phyloP scores from a whole-genome alignment of 345 rosid genomes.

The Trapa incisa region DNA sequence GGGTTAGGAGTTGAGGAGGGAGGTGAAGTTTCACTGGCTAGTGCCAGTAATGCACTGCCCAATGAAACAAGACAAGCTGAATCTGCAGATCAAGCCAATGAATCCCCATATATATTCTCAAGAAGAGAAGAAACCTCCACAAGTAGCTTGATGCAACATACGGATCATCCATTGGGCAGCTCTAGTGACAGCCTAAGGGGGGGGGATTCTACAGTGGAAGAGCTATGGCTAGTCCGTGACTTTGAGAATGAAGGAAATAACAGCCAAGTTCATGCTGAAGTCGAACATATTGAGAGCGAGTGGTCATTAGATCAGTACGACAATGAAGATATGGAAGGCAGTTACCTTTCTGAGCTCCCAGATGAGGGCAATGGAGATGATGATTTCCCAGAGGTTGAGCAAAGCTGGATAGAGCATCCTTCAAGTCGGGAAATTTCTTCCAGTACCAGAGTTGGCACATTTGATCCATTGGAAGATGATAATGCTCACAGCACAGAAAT shows the following conservation, averaged over 20 bases:
- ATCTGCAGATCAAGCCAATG: slow-evolving; percentile 8
- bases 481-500: slow-evolving; percentile 54
- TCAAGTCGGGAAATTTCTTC: slow-evolving; percentile 33
- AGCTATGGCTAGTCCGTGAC: slow-evolving; percentile 26
- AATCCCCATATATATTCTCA: slow-evolving; percentile 15
- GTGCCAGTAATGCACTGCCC: slow-evolving; percentile 13
- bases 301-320: slow-evolving; percentile 21
- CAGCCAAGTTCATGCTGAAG: slow-evolving; percentile 25
- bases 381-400: slow-evolving; percentile 41
- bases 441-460: slow-evolving; percentile 32
- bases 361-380: slow-evolving; percentile 26
- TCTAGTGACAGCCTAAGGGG: slow-evolving; percentile 16
- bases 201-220: slow-evolving; percentile 22
- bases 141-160: slow-evolving; percentile 10
- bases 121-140: slow-evolving; percentile 17
- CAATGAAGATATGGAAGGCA: slow-evolving; percentile 32
- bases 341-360: slow-evolving; percentile 21
- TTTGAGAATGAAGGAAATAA: slow-evolving; percentile 31
- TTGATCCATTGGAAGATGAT: slow-evolving; percentile 51
- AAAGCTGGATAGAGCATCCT: slow-evolving; percentile 47
- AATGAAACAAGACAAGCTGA: slow-evolving; percentile 5
- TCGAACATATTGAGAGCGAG: slow-evolving; percentile 33
- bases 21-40: slow-evolving; percentile 10
- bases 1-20: slow-evolving; percentile 5
- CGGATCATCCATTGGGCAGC: slow-evolving; percentile 22